A percentile compares a stretch with the other conserved stretches of the same genome.
These are phyloP conservation scores for Trichoderma gracile DNA, from an alignment of 2,329 filamentous ascomycete species.

Conservation along the genomic window DNA sequence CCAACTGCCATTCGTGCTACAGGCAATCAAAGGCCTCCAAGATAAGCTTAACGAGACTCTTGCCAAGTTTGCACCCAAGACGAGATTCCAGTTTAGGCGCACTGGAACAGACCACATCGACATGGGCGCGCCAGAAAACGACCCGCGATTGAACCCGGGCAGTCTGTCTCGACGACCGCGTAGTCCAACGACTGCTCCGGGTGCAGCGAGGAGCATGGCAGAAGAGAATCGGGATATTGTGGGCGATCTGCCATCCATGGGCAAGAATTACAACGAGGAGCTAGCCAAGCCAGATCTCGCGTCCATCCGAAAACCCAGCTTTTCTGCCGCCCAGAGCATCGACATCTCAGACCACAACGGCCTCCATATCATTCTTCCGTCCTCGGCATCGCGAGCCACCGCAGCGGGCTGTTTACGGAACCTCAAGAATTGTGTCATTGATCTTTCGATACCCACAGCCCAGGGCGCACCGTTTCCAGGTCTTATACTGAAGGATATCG, in stretches of 20 bases:
- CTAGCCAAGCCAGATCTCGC: conserved; percentile 45
- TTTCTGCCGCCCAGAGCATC: conserved; percentile 62
- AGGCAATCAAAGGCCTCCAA: conserved; percentile 78
- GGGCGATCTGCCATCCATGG: conserved; percentile 43
- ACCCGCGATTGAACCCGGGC: conserved; percentile 45
- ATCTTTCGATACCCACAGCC: conserved; percentile 69
- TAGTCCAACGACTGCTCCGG: conserved; percentile 23
- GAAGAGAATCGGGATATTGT: conserved; percentile 40
- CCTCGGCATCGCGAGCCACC: conserved; percentile 68
- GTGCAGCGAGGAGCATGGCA: conserved; percentile 25
- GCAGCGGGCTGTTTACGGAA: conserved; percentile 72
- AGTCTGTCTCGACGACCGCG: conserved; percentile 37
- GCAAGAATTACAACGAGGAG: conserved; percentile 59
- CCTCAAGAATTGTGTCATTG: conserved; percentile 70
- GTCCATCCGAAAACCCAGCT: conserved; percentile 59
- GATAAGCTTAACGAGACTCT: conserved; percentile 74
- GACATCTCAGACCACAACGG: conserved; percentile 66
- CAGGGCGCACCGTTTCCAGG: conserved; percentile 67
- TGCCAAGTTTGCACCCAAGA: conserved; percentile 67
- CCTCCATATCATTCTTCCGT: conserved; percentile 76
- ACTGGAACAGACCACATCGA: conserved; percentile 39
- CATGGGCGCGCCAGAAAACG: conserved; percentile 46
- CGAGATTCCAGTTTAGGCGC: conserved; percentile 78
- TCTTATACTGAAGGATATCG: conserved; percentile 66
- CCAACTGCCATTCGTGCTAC: conserved; percentile 13